phyloP scores from a whole-genome alignment of 148 eudicot species.

The Rhododendron simsii region DNA sequence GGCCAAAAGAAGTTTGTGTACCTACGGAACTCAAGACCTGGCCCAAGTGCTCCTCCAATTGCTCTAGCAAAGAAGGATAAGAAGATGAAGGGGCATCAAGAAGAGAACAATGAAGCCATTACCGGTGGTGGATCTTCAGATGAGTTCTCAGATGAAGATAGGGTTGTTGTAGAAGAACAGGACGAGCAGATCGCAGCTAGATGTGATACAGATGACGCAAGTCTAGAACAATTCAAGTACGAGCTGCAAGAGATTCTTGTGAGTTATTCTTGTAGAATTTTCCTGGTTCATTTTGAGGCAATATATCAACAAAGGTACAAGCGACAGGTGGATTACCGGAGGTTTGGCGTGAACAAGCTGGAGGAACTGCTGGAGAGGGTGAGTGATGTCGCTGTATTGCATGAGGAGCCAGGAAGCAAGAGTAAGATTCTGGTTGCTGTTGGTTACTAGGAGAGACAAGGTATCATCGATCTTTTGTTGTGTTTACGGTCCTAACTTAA shows the following conservation, averaged over 20 bases:
- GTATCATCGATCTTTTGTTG: not conserved
- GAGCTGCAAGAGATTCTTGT: conserved; percentile 94
- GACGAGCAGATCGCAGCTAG: conserved; percentile 15
- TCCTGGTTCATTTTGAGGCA: conserved; percentile 56
- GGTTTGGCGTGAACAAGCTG: conserved; percentile 58
- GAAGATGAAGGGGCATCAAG: conserved; percentile 51
- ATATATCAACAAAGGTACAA: conserved; percentile 84
- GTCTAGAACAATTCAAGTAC: conserved; percentile 47
- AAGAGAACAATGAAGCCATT: conserved; percentile 33
- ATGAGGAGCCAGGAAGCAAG: conserved; percentile 60
- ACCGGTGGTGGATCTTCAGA: conserved; percentile 56
- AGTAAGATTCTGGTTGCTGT: conserved; percentile 64
- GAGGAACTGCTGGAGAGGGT: conserved; percentile 74
- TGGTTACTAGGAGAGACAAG: conserved; percentile 27
- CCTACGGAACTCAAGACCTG: conserved; percentile 39
- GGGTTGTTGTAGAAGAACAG: conserved; percentile 41
- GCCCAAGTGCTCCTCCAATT: conserved; percentile 32
- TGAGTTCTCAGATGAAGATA: conserved; percentile 77
- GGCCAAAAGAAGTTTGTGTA: conserved; percentile 58
- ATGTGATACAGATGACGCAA: conserved; percentile 23
- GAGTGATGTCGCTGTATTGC: conserved; percentile 69
- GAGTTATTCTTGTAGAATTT: conserved; percentile 65
- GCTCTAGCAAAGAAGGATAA: conserved; percentile 43
- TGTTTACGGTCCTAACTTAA: not conserved
- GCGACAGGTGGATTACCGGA: conserved; percentile 45